Base-by-base conservation (phyloP, 2,329 filamentous ascomycete genomes). In the Xylaria sp. region DNA sequence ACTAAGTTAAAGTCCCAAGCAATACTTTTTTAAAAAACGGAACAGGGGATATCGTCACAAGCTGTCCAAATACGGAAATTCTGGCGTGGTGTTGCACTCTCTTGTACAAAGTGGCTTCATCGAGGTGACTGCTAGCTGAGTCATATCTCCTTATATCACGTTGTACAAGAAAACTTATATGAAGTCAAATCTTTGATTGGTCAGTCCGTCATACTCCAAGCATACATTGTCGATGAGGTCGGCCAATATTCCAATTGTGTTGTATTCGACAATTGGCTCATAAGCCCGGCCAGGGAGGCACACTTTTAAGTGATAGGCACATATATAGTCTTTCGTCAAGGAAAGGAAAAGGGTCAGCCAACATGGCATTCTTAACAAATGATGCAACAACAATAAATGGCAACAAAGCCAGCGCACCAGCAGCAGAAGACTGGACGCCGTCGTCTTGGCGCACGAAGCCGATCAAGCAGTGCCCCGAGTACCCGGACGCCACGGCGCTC, bases 361-460 rank as follows among this genome's bases (percentile, higher is more conserved):
- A 57, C 34, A 74, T 74, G 73, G 34, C 73, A 44, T 44, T 68
- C 31, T 66, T 63, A 12, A 39, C 60, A 39, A 60, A 71, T 51
- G 25, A 71, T 51, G 25, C 37, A 18, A 50, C 71, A 62, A 69
- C 31, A 18, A 50, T 70, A 62, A 71, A 74, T 59, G 66, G 70
- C 37, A 51, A 57, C 9, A 50, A 65, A 8, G 44, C 63, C 41
- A 34, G 13, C 20, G n/a, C 63, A 56, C 7, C 44, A 46, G 18
- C 15, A n/a, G 28, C 63, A 57, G 64, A 67, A 57, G 64, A 67
- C 68, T 92, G 90, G 89, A 81, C 84, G 12, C 90, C 88, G 8
- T 83, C 84, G 77, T 92, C 92, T 52, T 96, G 93, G 93, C 87
- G 90, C 74, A 85, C 87, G 65, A 94, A 93, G 80, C 92, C 92